These are phyloP conservation scores for Stemphylium vesicarium DNA, from an alignment of 2,329 filamentous ascomycete genomes.

Conservation along the genomic window DNA sequence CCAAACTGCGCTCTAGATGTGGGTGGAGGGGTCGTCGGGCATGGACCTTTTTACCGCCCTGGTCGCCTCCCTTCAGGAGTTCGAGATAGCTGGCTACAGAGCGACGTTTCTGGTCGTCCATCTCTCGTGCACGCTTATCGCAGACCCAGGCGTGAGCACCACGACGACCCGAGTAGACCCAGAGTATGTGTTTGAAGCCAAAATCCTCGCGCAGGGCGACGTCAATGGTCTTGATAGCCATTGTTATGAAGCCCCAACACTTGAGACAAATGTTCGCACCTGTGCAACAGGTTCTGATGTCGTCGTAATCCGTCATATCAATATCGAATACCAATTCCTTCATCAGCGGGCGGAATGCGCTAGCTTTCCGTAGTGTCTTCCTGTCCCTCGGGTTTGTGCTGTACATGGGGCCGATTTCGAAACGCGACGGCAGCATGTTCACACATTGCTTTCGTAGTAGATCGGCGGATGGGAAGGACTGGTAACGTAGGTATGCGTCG, in stretches of 20 bases:
- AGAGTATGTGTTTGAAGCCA: slow-evolving; percentile 94
- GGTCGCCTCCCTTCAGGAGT: slow-evolving; percentile 82
- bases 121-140: slow-evolving; percentile 80
- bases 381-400: slow-evolving; percentile 91
- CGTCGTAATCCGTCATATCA: slow-evolving; percentile 98
- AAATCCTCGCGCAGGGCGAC: slow-evolving; percentile 89
- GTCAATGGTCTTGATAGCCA: slow-evolving; percentile 95
- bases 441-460: slow-evolving; percentile 89
- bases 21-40: slow-evolving; percentile 85
- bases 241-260: slow-evolving; percentile 97
- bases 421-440: slow-evolving; percentile 85
- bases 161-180: slow-evolving; percentile 97
- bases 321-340: slow-evolving; percentile 99
- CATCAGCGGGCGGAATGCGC: slow-evolving; percentile 81
- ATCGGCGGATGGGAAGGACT: slow-evolving; percentile 74
- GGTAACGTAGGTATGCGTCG: slow-evolving; percentile 91
- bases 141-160: slow-evolving; percentile 99
- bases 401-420: slow-evolving; percentile 99
- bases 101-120: slow-evolving; percentile 85
- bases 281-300: slow-evolving; percentile 91
- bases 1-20: slow-evolving; percentile 84
- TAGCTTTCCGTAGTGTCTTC: slow-evolving; percentile 81
- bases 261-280: slow-evolving; percentile 92
- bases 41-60: slow-evolving; percentile 87
- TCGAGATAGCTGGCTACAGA: slow-evolving; percentile 91